Percentiles rank a stretch among this genome's conserved stretches.
Evolutionary conservation across 202 grass and related monocot genomes (phyloP).

Genomic region (Zoysia matrella): DNA sequence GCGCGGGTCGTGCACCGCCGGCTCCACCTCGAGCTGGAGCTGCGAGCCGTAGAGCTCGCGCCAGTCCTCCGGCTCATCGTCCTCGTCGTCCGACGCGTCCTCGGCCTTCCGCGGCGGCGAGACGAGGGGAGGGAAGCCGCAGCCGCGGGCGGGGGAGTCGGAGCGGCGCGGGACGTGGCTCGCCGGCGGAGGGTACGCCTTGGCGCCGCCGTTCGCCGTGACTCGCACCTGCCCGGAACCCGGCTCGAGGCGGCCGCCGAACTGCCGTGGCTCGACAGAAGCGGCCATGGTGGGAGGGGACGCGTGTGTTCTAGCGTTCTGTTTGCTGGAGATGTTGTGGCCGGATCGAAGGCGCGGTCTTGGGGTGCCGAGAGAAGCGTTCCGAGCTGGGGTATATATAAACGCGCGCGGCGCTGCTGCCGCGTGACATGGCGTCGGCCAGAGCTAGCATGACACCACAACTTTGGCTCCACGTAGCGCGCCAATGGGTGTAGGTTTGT

Average conservation of each 20-base stretch:
- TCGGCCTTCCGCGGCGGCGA: not conserved
- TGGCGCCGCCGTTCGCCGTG: slow-evolving; percentile 37
- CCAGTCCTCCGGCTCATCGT: slow-evolving; percentile 57
- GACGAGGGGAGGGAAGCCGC: slow-evolving; percentile 58
- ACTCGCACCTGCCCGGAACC: slow-evolving; percentile 22
- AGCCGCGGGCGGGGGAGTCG: slow-evolving; percentile 56
- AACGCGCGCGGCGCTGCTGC: not conserved
- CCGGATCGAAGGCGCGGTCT: slow-evolving; percentile 12
- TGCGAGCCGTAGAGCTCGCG: slow-evolving; percentile 50
- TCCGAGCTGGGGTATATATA: not conserved
- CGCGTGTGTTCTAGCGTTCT: not conserved
- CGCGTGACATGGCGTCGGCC: slow-evolving; percentile 15
- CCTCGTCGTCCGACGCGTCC: slow-evolving; percentile 44
- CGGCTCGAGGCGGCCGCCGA: slow-evolving; percentile 44
- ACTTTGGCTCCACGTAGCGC: not conserved
- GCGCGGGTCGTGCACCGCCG: slow-evolving; percentile 58
- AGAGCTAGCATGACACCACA: slow-evolving; percentile 25
- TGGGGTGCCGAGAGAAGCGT: not conserved
- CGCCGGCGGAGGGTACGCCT: slow-evolving; percentile 35
- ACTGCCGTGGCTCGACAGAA: slow-evolving; percentile 62
- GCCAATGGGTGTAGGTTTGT: not conserved
- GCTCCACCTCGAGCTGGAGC: slow-evolving; percentile 64
- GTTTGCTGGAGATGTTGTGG: not conserved
- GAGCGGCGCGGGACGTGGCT: slow-evolving; percentile 40
- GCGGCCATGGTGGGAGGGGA: slow-evolving; percentile 48